Evolutionary conservation across 306 rosid species (phyloP).

Genomic region (Vigna mungo): DNA sequence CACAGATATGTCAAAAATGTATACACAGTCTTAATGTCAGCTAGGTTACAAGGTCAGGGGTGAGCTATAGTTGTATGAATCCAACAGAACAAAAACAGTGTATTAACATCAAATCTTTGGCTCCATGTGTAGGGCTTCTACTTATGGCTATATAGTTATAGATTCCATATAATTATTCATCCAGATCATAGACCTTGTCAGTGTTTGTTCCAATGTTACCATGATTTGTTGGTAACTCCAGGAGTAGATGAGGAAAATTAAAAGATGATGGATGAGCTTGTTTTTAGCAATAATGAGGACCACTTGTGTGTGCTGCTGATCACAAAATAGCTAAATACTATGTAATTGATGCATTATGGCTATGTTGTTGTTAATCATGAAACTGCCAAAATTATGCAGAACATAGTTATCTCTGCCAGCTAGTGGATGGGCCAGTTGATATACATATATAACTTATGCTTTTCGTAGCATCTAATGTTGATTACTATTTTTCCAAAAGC

Average conservation of each 20-base stretch:
- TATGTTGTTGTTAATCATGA: slow-evolving; percentile 15
- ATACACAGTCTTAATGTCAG: slow-evolving; percentile 19
- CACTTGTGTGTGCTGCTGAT: slow-evolving; percentile 1
- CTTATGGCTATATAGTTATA: slow-evolving; percentile 15
- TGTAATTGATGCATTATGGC: slow-evolving; percentile 25
- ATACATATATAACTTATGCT: slow-evolving; percentile 15
- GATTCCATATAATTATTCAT: neutral
- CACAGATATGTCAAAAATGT: slow-evolving; percentile 30
- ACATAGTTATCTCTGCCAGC: neutral
- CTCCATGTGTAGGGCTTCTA: slow-evolving; percentile 16
- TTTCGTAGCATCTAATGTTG: slow-evolving; percentile 32
- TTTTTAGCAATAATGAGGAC: slow-evolving; percentile 15
- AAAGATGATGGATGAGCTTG: neutral
- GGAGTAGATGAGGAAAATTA: slow-evolving; percentile 12
- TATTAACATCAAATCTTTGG: neutral
- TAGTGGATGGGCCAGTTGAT: slow-evolving; percentile 40
- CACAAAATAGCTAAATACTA: slow-evolving; percentile 24
- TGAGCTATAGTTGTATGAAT: slow-evolving; percentile 14
- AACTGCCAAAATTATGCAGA: slow-evolving; percentile 16
- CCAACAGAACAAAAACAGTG: slow-evolving; percentile 25
- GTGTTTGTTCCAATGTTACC: too few relatives aligned
- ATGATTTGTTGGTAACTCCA: neutral
- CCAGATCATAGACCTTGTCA: neutral
- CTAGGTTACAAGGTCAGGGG: slow-evolving; percentile 19
- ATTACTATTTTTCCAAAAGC: slow-evolving; percentile 38